Percentiles rank a stretch among this genome's conserved stretches.
Evolutionary conservation across 2,329 filamentous ascomycete genomes (phyloP).

Genomic region (Alternaria infectoria): DNA sequence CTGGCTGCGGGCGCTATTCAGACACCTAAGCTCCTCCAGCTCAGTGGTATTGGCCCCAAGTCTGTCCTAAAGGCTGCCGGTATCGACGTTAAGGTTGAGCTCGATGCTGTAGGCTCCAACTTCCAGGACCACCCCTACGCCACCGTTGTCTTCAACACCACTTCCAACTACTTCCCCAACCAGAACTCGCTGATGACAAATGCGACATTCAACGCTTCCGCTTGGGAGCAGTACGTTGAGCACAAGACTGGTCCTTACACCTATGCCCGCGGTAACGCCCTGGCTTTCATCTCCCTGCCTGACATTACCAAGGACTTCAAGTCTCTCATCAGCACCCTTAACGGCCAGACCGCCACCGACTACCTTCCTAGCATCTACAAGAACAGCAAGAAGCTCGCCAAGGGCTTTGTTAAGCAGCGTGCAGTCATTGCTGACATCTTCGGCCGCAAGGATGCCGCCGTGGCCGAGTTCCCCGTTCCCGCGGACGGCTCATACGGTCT

Average conservation of each 20-base stretch:
- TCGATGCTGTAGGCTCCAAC: conserved; percentile 43
- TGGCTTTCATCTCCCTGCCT: conserved; percentile 34
- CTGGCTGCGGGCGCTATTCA: conserved; percentile 64
- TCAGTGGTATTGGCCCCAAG: conserved; percentile 42
- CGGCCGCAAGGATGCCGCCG: conserved; percentile 30
- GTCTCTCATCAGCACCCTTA: conserved; percentile 6
- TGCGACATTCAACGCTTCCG: conserved; percentile 41
- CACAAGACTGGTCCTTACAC: conserved; percentile 43
- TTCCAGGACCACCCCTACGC: conserved; percentile 42
- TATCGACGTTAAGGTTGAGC: conserved; percentile 32
- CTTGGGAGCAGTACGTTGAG: conserved; percentile 38
- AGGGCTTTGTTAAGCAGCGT: conserved; percentile 31
- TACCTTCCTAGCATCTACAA: conserved; percentile 34
- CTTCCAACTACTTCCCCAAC: conserved; percentile 29
- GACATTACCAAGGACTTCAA: conserved; percentile 26
- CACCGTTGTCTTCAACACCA: conserved; percentile 31
- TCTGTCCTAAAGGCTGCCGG: conserved; percentile 37
- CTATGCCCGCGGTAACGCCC: conserved; percentile 30
- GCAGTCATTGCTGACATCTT: conserved; percentile 28
- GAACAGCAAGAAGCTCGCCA: conserved; percentile 25
- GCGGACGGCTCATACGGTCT: conserved; percentile 35
- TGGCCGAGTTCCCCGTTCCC: conserved; percentile 45
- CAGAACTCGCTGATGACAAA: conserved; percentile 32
- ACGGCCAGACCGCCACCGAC: conserved; percentile 18
- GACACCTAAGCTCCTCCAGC: conserved; percentile 60